Base-by-base conservation (phyloP, 2,329 filamentous ascomycete species). In the Botrytis elliptica region DNA sequence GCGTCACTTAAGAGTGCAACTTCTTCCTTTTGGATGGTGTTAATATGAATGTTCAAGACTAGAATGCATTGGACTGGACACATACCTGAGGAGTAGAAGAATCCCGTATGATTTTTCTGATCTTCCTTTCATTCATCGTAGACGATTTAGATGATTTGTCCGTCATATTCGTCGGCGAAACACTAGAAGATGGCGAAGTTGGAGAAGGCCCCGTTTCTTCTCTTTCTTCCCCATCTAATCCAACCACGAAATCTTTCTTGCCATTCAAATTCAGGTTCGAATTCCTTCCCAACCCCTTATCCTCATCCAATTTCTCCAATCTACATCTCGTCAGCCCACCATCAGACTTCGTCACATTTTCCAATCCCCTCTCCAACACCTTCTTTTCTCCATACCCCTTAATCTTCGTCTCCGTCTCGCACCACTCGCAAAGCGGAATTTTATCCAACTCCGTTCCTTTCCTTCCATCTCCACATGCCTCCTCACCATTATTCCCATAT, bases 341-440 rank as follows among this genome's bases (percentile, higher is more conserved):
- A 78, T 88, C 86, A 16, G 81, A 80, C 33, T 75, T 79, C 38
- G 86, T 83, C 14, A 86, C 81, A 72, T 83, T 83, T 55, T 81
- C 79, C 75, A 88, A 71, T 0, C 85, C 85, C 76, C 80, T 84
- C 71, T 84, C 80, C 59, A 85, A 75, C 6, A 85, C 74, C 0
- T 76, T 77, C 40, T 79, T 77, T 38, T 80, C 79, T 8, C 79
- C 72, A 68, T 79, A 75, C 9, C 77, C 79, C 40, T 72, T 68
- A 33, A 52, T 55, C 36, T 70, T 76, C 14, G 76, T 77, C 73
- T 86, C 85, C 7, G 83, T 80, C 22, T 82, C 78, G 76, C 87
- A 89, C 67, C 82, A 79, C 38, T 81, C 83, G 80, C 88, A 89
- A 18, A 88, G 79, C 1, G 88, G 88, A 12, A 86, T 80, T 71